Evolutionary conservation across 1,284 basidiomycete genomes (phyloP).

Genomic region (Ceratobasidium sp.): DNA sequence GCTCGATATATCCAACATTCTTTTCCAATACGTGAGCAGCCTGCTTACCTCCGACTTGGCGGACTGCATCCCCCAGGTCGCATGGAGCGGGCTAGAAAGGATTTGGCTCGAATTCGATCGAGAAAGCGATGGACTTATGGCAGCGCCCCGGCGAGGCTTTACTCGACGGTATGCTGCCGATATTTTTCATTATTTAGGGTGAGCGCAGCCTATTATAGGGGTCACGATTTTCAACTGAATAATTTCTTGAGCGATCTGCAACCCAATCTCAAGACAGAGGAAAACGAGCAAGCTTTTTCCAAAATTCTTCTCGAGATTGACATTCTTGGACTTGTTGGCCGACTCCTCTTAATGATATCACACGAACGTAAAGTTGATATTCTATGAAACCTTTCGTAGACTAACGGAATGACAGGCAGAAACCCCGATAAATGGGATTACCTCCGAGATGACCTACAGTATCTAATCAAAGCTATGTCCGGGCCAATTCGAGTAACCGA

Average conservation of each 20-base stretch:
- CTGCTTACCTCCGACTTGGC: not conserved
- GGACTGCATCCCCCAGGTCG: conserved; percentile 9
- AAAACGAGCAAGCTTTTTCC: not conserved
- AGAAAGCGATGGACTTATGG: conserved; percentile 18
- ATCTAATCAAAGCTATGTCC: not conserved
- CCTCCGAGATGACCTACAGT: not conserved
- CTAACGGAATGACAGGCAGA: not conserved
- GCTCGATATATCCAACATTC: not conserved
- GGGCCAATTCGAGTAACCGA: not conserved
- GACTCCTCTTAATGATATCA: conserved; percentile 16
- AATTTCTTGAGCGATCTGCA: not conserved
- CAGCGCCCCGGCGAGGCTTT: not conserved
- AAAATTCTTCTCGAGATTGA: conserved; percentile 3
- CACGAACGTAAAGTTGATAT: conserved; percentile 2
- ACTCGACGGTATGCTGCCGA: conserved; percentile 3
- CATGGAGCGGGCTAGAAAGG: not conserved
- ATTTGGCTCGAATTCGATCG: conserved; percentile 15
- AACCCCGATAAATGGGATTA: conserved; percentile 9
- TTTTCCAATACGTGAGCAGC: not conserved
- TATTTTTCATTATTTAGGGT: not conserved
- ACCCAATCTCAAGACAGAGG: not conserved
- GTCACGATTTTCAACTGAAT: not conserved
- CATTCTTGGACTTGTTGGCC: conserved; percentile 17
- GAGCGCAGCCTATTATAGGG: not conserved
- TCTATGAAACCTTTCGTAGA: not conserved